These are phyloP conservation scores for Strobilomyces dryophilus DNA, from an alignment of 768 basidiomycete species.

Conservation along the genomic window DNA sequence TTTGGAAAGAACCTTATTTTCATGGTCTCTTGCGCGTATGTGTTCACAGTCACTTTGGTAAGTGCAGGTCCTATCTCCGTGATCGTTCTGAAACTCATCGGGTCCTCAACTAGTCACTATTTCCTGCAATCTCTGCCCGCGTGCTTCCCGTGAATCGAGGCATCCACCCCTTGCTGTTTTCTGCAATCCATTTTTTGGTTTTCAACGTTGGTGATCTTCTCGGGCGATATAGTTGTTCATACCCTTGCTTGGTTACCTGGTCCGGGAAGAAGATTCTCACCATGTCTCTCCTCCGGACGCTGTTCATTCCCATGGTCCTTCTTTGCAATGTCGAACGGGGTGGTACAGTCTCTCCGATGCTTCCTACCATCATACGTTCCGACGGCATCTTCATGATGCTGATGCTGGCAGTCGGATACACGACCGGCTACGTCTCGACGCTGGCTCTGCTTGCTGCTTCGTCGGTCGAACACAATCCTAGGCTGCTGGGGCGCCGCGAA, in stretches of 20 bases:
- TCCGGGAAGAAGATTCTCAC: not conserved
- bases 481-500: slow-evolving; percentile 45
- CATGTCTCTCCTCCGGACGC: slow-evolving; percentile 1
- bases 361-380: slow-evolving; percentile 58
- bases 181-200: slow-evolving; percentile 65
- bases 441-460: slow-evolving; percentile 79
- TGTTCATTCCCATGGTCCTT: slow-evolving; percentile 3
- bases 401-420: slow-evolving; percentile 62
- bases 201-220: slow-evolving; percentile 69
- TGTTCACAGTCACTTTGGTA: not conserved
- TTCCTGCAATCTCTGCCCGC: not conserved
- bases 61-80: not conserved
- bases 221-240: slow-evolving; percentile 71
- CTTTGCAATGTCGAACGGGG: slow-evolving; percentile 58
- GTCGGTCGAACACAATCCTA: slow-evolving; percentile 54
- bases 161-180: slow-evolving; percentile 2
- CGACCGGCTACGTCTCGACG: slow-evolving; percentile 77
- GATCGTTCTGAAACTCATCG: not conserved
- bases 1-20: slow-evolving; percentile 1
- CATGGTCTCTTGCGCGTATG: not conserved
- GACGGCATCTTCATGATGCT: slow-evolving; percentile 72
- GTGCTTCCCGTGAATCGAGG: not conserved
- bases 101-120: not conserved
- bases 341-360: slow-evolving; percentile 17
- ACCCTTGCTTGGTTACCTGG: slow-evolving; percentile 62